Evolutionary conservation across 2,329 filamentous ascomycete species (phyloP), one percentile per base, ranked within the genome.

Genomic region (Orbilia oligospora): DNA sequence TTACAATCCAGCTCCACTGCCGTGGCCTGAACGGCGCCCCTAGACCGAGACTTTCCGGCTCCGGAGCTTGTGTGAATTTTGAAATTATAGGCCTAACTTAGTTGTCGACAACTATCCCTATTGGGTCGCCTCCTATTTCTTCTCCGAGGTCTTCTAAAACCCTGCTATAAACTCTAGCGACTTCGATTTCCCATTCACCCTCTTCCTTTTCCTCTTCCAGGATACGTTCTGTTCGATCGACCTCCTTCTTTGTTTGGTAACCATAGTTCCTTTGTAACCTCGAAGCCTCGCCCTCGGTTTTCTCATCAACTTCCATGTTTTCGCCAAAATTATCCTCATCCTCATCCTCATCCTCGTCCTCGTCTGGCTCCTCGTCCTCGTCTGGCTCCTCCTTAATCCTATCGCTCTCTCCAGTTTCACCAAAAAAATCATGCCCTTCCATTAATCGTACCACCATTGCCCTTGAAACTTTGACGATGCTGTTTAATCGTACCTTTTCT

Each of bases 401-500:
- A 36, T 36, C 33, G 9, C 10, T 36, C 33, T 36, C 33, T 36
- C 66, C 58, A 1, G 33, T 18, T 14, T 66, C 69, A n/a, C 58
- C 63, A 8, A 61, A 16, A 27, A 75, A 68, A 46, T 79, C 76
- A 6, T 33, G 64, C 1, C 71, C 71, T 41, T 79, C 76, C 70
- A 79, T 75, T 20, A 79, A 70, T 44, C 76, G 48, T n/a, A 79
- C 41, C 5, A 79, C 76, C 69, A 79, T 71, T 18, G 76, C 69
- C 38, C 76, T 61, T 18, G 76, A 68, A 5, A 79, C 30, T 53
- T 79, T 79, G 16, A 79, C 76, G 24, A 75, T 79, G 24, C 76
- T 79, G 33, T 65, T 71, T 12, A 79, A 48, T 14, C 76, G 46
- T 16, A 79, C 76, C 22, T 79, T 79, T 27, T 79, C 76, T 2